Base-by-base conservation (phyloP, 2,329 filamentous ascomycete genomes). In the Bipolaris oryzae region DNA sequence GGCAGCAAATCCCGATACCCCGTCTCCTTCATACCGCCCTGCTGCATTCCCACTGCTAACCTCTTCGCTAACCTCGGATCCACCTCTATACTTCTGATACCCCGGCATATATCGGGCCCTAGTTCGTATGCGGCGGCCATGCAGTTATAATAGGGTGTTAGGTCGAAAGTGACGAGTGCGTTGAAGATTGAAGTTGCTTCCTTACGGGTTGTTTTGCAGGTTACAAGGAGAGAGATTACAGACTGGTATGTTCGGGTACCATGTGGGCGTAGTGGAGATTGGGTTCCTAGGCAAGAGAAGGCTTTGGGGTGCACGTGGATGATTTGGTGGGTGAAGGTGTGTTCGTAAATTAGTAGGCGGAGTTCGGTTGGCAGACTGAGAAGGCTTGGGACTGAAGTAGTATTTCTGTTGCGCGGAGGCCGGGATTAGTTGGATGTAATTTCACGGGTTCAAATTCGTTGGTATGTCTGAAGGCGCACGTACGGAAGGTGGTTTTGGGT, bases 261-360 rank as follows among this genome's bases (percentile, higher is more conserved):
- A 15, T 33, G 43, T 7, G 11, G 28, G 21, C 3, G 43, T 2
- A 31, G 34, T 9, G 42, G 37, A 20, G 46, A 23, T 13, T 33
- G 18, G 16, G 39, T 37, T 18, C 45, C 46, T 23, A 55, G 16
- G 33, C 28, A 16, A 42, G 52, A 42, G 37, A n/a, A 39, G 37
- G 42, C 21, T 28, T 56, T 56, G 3, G 48, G 53, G 11, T 47
- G 42, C 7, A 56, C 38, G 20, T 44, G 33, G 15, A 57, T 35
- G n/a, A 21, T 45, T 31, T 53, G 37, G 18, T 57, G 44, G 44
- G 33, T 21, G 28, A 57, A 53, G 11, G 44, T 38, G 33, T 53
- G 42, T 38, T 57, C 50, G 38, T 57, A 57, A 16, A 57, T 57
- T 18, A 57, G 49, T 6, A 53, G n/a, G 3, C 54, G 54, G 34